phyloP scores from a whole-genome alignment of 352 stramenopile genomes.

The Pythium pyrilobum region DNA sequence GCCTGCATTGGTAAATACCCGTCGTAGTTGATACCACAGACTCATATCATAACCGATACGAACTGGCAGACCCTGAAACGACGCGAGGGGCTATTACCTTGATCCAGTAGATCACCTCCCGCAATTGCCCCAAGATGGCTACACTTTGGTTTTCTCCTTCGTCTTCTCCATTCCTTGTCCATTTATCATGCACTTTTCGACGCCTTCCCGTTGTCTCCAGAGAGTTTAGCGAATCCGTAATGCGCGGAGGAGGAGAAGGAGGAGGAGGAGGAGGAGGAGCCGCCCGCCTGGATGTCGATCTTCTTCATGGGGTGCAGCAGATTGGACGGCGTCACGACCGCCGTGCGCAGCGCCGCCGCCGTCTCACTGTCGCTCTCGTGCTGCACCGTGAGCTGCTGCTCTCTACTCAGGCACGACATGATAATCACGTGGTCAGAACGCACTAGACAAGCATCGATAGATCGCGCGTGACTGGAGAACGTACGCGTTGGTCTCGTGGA shows the following conservation, averaged over 20 bases:
- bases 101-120: background rate
- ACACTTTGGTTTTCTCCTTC: background rate
- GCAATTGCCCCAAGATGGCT: background rate
- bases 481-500: conserved; percentile 37
- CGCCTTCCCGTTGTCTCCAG: background rate
- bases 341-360: background rate
- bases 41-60: background rate
- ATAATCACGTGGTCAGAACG: too few relatives aligned
- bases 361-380: conserved; percentile 6
- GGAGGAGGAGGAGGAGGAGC: background rate
- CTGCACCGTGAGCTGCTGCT: background rate
- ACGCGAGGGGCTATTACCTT: background rate
- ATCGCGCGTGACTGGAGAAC: background rate
- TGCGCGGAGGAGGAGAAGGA: too few relatives aligned
- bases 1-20: conserved; percentile 2
- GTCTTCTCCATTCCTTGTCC: background rate
- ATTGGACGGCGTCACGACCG: conserved; percentile 43
- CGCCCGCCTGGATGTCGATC: conserved; percentile 39
- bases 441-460: too few relatives aligned
- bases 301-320: conserved; percentile 53
- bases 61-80: background rate
- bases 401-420: background rate
- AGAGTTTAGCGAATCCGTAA: too few relatives aligned
- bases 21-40: background rate
- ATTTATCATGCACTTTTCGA: conserved; percentile 16